Conservation (phyloP, 139 green algal species). For the Micromonas pusilla region DNA sequence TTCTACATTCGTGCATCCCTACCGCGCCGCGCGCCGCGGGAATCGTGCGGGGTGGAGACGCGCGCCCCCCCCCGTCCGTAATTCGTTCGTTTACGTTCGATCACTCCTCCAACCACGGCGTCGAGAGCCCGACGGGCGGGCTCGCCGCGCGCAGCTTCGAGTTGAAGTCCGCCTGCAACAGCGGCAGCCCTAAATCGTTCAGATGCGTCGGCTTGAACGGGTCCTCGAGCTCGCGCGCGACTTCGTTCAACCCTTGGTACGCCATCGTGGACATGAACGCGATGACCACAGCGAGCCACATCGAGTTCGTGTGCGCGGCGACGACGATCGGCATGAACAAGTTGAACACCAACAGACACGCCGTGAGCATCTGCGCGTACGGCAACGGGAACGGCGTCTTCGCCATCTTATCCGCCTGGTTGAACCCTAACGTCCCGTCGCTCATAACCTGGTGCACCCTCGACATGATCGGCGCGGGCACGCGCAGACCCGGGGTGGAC, state of each 20-base stretch:
- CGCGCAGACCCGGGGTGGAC: neutral
- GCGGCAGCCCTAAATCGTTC: neutral
- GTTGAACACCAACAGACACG: slow-evolving; percentile 30
- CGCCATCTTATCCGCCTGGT: slow-evolving; percentile 22
- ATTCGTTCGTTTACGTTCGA: too few relatives aligned
- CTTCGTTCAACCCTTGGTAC: slow-evolving; percentile 49
- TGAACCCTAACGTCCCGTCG: slow-evolving; percentile 11
- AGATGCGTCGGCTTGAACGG: slow-evolving; percentile 18
- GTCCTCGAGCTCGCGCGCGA: slow-evolving; percentile 56
- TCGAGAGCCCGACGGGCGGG: too few relatives aligned
- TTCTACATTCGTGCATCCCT: too few relatives aligned
- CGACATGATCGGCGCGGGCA: slow-evolving; percentile 7
- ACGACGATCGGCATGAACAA: slow-evolving; percentile 32
- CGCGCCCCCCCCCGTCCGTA: too few relatives aligned
- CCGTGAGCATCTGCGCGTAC: slow-evolving; percentile 33
- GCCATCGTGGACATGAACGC: slow-evolving; percentile 31
- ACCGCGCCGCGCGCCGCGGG: too few relatives aligned
- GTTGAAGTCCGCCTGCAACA: neutral
- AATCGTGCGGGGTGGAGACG: too few relatives aligned
- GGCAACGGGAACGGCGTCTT: slow-evolving; percentile 49
- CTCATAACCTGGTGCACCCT: slow-evolving; percentile 12
- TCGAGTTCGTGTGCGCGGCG: neutral
- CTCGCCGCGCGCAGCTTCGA: neutral
- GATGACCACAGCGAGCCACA: slow-evolving; percentile 26
- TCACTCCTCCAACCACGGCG: too few relatives aligned